Base-by-base conservation (phyloP, 106 monocot genomes). In the Chionographis japonica region DNA sequence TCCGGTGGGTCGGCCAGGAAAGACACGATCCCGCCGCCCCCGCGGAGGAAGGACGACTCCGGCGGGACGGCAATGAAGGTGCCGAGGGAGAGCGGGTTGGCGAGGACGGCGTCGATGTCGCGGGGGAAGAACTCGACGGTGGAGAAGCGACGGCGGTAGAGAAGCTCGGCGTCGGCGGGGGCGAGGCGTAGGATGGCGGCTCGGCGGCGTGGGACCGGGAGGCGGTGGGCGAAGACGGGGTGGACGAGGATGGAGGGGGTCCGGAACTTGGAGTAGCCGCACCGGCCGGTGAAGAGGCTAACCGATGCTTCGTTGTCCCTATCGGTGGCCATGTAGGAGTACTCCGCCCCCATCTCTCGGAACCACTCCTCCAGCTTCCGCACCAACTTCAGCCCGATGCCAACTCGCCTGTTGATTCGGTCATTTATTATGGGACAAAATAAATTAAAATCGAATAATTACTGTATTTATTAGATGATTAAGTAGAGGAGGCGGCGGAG, bases 121-220 rank as follows among this genome's bases (percentile, higher is more conserved):
- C 74, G 73, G 59, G 89, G 89, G 72, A 85, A 89, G 74, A 89
- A 89, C 62, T 89, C 89, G 40, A 68, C 74, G 43, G 79, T 73
- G 71, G 82, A 72, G 71, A 85, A 68, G 40, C 73, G 76, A 37
- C 52, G 62, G 39, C 74, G 79, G 73, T 89, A 89, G 54, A 89
- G 74, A 16, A 40, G 2, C 19, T 69, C 85, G 49, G 89, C 85
- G 68, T 74, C 79, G 61, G 54, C 17, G 11, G 66, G 58, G 17
- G 82, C 11, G 62, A 89, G 63, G 4, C 18, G 50, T 52, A 79
- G 18, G 68, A 73, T 14, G 59, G 54, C 41, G 67, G 49, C 39
- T 0, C 8, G 9, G 51, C 39, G 18, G 58, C 79, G 65, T 14
- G 64, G 68, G 36, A 70, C 13, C 8, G 39, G 61, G 74, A 74